A percentile compares a stretch with the other conserved stretches of the same genome.
phyloP scores from a whole-genome alignment of 257 asterid species.

The Nyctanthes arbortristis region DNA sequence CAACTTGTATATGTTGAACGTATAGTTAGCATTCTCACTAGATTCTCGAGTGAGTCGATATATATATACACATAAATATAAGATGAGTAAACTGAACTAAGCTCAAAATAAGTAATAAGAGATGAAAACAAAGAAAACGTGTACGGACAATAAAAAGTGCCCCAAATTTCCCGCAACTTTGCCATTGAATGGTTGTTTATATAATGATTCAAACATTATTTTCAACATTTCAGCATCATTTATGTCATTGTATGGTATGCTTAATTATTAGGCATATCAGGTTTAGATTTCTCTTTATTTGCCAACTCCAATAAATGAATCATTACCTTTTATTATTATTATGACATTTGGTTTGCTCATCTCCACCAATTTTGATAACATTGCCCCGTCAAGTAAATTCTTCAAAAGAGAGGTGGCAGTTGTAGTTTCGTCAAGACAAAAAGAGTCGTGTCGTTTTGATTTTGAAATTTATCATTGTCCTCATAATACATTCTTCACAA shows the following conservation, averaged over 20 bases:
- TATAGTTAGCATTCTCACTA: no score
- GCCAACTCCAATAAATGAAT: background rate
- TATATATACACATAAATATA: no score
- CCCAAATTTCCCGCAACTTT: background rate
- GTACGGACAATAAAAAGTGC: background rate
- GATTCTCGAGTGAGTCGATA: no score
- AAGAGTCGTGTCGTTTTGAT: background rate
- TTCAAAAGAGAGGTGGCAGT: background rate
- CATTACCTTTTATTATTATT: background rate
- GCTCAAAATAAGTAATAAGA: no score
- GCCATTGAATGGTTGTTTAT: background rate
- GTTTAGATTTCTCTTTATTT: conserved; percentile 1
- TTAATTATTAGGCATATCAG: conserved; percentile 9
- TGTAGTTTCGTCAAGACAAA: background rate
- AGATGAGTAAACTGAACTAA: no score
- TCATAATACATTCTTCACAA: no score
- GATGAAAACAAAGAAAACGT: background rate
- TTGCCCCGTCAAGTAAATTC: no score
- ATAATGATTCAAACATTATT: background rate
- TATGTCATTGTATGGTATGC: background rate
- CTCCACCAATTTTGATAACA: background rate
- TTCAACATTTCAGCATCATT: conserved; percentile 1
- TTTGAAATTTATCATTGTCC: no score
- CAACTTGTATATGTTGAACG: no score
- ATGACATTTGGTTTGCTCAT: background rate